phyloP scores from a whole-genome alignment of 192 early-diverging fungal genomes.

The Diversispora eburnea region DNA sequence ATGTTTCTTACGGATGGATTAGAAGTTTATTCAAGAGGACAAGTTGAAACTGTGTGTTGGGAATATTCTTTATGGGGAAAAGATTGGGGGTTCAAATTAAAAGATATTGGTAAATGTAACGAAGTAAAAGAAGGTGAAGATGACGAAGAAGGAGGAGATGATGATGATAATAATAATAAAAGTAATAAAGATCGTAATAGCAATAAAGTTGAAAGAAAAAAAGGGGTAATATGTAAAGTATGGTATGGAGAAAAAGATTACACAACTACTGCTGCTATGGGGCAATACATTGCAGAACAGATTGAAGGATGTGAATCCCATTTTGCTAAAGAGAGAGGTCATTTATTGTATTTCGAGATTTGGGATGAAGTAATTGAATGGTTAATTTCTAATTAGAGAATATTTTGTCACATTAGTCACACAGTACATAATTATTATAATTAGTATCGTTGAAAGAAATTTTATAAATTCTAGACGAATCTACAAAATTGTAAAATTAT shows the following conservation, averaged over 20 bases:
- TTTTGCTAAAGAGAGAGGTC: constrained; percentile 24
- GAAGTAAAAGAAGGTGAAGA: not conserved
- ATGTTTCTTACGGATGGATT: constrained; percentile 20
- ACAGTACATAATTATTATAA: no score
- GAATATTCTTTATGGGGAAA: constrained; percentile 29
- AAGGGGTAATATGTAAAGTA: not conserved
- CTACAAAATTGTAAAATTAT: no score
- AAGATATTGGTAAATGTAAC: constrained; percentile 10
- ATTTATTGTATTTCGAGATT: constrained; percentile 27
- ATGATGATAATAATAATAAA: no score
- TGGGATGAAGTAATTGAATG: constrained; percentile 31
- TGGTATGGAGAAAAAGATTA: constrained; percentile 28
- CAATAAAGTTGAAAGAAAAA: no score
- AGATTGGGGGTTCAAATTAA: constrained; percentile 26
- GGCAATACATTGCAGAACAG: constrained; percentile 26
- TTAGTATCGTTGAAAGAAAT: no score
- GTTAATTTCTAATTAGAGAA: not conserved
- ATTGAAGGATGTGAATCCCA: constrained; percentile 14
- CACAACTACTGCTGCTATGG: constrained; percentile 21
- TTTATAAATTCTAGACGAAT: no score
- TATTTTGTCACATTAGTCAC: no score
- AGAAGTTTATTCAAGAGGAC: constrained; percentile 26
- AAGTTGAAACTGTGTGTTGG: constrained; percentile 20
- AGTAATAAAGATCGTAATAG: no score
- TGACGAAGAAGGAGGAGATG: not conserved